A percentile compares a stretch with the other conserved stretches of the same genome.
Conservation (phyloP, 306 rosid genomes). For the Corylus heterophylla region DNA sequence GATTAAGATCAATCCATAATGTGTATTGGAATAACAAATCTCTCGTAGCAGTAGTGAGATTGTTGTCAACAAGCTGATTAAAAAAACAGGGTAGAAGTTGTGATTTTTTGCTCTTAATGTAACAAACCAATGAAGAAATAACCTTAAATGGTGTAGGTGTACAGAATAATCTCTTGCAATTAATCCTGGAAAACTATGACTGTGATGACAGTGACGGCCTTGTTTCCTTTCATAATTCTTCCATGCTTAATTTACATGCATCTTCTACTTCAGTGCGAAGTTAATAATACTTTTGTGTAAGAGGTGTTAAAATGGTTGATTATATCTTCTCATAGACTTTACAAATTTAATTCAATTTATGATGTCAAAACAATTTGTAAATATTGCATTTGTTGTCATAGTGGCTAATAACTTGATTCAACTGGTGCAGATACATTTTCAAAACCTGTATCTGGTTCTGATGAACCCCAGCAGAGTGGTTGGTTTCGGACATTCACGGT, state of each 20-base stretch:
- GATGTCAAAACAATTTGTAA: neutral
- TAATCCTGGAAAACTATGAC: neutral
- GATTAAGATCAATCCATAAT: slow-evolving; percentile 1
- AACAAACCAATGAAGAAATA: neutral
- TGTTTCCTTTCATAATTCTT: neutral
- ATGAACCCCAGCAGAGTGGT: slow-evolving; percentile 81
- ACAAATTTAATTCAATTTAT: slow-evolving; percentile 14
- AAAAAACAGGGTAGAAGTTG: neutral
- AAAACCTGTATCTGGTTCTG: slow-evolving; percentile 79
- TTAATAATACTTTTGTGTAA: neutral
- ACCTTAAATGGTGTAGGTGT: neutral
- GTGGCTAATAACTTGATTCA: slow-evolving; percentile 23
- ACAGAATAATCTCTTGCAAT: neutral
- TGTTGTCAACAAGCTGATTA: neutral
- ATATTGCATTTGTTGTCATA: slow-evolving; percentile 9
- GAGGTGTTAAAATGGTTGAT: neutral
- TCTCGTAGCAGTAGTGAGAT: neutral
- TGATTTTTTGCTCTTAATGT: neutral
- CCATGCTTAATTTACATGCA: neutral
- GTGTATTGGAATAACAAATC: neutral
- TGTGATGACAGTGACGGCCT: neutral
- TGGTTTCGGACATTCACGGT: slow-evolving; percentile 64
- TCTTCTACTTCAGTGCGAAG: neutral
- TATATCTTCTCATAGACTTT: neutral
- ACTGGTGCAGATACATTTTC: slow-evolving; percentile 77